Evolutionary conservation across 2,329 filamentous ascomycete species (phyloP), one percentile per base, ranked within the genome.

Genomic region (Trichoderma polysporum): DNA sequence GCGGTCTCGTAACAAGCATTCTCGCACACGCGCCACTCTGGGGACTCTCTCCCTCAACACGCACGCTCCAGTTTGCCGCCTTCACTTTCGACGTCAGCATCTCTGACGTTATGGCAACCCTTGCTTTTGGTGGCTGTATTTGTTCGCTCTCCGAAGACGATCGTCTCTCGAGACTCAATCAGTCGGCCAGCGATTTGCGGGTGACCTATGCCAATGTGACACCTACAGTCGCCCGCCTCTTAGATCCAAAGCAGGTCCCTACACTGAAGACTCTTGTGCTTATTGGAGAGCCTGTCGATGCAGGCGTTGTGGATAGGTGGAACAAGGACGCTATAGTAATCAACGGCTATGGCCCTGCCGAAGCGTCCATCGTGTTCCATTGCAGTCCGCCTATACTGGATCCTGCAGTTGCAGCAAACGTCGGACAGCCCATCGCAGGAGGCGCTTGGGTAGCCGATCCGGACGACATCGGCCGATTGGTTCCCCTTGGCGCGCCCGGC

Each of bases 291-390:
- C 31, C 66, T 5, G 9, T 68, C 5, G 27, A 27, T 17, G 27
- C 56, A n/a, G 47, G 41, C 17, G 45, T 61, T 12, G 37, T 61
- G 10, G 41, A 60, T 27, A 22, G 31, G 19, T 66, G 64, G 64
- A 22, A 22, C 4, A 29, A 61, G 15, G 31, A 29, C 19, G 37
- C 35, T 75, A 3, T 70, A 70, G 39, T 83, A 79, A 80, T 78
- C 33, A 59, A 59, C 41, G 33, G 47, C n/a, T 66, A 66, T 17
- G 64, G 64, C 6, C 64, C 64, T 9, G 27, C 54, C 2, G 64
- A 66, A 35, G 49, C 39, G 3, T 66, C 64, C 17, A 61, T 66
- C 25, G 35, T 37, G 7, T 33, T 10, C 10, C 7, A 7, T 4
- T 33, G 31, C 31, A 8, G 7, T 8, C 10, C 31, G 7, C 31